phyloP scores from a whole-genome alignment of 257 asterid species.

The Cinchona pubescens region DNA sequence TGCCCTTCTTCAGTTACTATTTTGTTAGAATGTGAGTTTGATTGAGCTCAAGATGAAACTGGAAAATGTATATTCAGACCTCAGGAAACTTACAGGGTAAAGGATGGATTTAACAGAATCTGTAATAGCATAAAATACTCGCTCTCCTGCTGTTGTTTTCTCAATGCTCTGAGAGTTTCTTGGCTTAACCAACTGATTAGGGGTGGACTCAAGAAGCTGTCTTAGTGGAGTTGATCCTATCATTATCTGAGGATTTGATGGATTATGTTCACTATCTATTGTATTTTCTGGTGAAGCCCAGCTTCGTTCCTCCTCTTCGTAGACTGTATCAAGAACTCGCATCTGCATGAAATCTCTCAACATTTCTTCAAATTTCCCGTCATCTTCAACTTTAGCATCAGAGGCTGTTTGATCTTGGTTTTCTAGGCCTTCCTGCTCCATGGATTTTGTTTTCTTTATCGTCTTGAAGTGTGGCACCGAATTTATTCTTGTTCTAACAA shows the following conservation, averaged over 20 bases:
- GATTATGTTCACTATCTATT: neutral
- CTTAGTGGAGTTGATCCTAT: constrained; percentile 6
- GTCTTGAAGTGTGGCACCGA: neutral
- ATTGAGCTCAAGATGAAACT: neutral
- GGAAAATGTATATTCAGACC: neutral
- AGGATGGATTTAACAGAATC: neutral
- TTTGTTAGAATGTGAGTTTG: neutral
- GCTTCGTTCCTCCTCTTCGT: constrained; percentile 6
- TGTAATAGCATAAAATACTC: neutral
- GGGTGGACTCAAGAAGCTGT: constrained; percentile 1
- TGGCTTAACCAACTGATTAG: neutral
- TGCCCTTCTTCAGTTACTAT: neutral
- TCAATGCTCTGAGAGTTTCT: neutral
- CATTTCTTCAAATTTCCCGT: neutral
- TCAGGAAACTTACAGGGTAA: neutral
- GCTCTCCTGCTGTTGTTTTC: neutral
- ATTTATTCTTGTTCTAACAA: constrained; percentile 3
- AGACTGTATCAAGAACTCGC: constrained; percentile 7
- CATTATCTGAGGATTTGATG: neutral
- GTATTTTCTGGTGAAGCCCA: neutral
- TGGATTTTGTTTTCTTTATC: neutral
- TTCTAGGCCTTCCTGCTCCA: neutral
- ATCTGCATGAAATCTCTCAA: constrained; percentile 7
- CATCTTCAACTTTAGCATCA: constrained; percentile 10
- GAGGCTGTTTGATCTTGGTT: neutral